Conservation (phyloP, 148 eudicot genomes). For the Diospyros kaki region DNA sequence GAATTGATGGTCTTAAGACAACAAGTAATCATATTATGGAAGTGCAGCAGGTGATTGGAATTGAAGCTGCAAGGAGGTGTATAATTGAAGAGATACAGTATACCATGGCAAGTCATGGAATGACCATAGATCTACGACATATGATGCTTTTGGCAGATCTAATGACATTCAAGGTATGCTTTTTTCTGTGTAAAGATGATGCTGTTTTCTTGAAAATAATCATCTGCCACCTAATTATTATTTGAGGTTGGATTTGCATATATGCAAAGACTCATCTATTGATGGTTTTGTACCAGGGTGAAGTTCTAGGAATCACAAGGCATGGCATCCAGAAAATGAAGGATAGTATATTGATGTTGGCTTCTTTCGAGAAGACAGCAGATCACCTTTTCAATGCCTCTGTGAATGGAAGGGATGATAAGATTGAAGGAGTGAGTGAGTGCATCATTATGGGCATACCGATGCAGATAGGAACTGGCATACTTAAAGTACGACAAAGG, state of each 20-base stretch:
- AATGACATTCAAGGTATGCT: constrained; percentile 77
- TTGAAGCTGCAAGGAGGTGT: constrained; percentile 75
- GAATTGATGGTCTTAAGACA: constrained; percentile 59
- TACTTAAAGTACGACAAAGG: constrained; percentile 79
- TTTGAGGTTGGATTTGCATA: constrained; percentile 2
- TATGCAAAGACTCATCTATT: not conserved
- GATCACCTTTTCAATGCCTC: constrained; percentile 91
- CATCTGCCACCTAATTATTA: not conserved
- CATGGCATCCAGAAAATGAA: constrained; percentile 80
- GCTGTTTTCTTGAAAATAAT: not conserved
- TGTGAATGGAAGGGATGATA: constrained; percentile 72
- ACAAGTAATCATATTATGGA: constrained; percentile 80
- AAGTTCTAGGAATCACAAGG: constrained; percentile 80
- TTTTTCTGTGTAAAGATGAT: not conserved
- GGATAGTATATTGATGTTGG: constrained; percentile 93
- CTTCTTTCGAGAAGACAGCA: constrained; percentile 90
- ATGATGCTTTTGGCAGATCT: constrained; percentile 98
- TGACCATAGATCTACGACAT: constrained; percentile 86
- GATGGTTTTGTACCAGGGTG: constrained; percentile 52
- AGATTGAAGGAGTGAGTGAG: constrained; percentile 87
- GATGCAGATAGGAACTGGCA: constrained; percentile 79
- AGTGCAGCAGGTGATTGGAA: constrained; percentile 67
- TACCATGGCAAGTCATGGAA: constrained; percentile 72
- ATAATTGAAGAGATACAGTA: constrained; percentile 71
- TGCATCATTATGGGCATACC: constrained; percentile 96